Conservation (phyloP, 495 filamentous ascomycete genomes). For the Thozetella sp. region DNA sequence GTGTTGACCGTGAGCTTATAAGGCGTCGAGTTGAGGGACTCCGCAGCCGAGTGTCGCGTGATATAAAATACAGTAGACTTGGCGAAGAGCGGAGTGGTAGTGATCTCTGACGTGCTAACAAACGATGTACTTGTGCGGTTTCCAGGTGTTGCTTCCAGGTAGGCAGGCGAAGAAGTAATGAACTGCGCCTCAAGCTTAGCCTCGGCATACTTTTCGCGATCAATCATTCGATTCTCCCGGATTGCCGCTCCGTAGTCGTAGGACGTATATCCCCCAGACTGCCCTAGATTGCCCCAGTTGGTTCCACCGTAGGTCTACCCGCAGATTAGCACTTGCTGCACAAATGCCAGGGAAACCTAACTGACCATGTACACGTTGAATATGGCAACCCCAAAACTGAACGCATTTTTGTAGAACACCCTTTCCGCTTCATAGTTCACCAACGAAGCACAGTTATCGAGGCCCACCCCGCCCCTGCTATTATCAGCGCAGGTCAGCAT, state of each 20-base stretch:
- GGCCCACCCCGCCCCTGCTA: conserved; percentile 77
- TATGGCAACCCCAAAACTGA: conserved; percentile 53
- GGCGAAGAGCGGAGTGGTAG: conserved; percentile 61
- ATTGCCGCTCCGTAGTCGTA: conserved; percentile 76
- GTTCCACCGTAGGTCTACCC: conserved; percentile 67
- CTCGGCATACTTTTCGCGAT: conserved; percentile 78
- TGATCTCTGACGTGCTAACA: conserved; percentile 48
- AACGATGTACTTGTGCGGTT: conserved; percentile 26
- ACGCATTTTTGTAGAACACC: conserved; percentile 82
- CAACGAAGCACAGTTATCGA: conserved; percentile 62
- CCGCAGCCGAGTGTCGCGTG: conserved; percentile 57
- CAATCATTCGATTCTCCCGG: conserved; percentile 61
- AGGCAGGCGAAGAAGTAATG: conserved; percentile 66
- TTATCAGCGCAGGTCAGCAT: conserved; percentile 53
- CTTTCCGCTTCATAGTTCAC: conserved; percentile 73
- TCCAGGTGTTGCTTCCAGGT: conserved; percentile 55
- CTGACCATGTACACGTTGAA: conserved; percentile 65
- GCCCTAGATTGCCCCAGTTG: conserved; percentile 83
- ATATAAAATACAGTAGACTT: conserved; percentile 56
- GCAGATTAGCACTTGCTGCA: conserved; percentile 10
- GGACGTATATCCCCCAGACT: conserved; percentile 73
- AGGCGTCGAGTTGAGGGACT: background rate
- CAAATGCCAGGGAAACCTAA: conserved; percentile 2
- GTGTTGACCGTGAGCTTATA: conserved; percentile 68
- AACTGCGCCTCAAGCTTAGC: conserved; percentile 76